Conservation (phyloP, 1,284 basidiomycete species). For the Ceratobasidium sp. region DNA sequence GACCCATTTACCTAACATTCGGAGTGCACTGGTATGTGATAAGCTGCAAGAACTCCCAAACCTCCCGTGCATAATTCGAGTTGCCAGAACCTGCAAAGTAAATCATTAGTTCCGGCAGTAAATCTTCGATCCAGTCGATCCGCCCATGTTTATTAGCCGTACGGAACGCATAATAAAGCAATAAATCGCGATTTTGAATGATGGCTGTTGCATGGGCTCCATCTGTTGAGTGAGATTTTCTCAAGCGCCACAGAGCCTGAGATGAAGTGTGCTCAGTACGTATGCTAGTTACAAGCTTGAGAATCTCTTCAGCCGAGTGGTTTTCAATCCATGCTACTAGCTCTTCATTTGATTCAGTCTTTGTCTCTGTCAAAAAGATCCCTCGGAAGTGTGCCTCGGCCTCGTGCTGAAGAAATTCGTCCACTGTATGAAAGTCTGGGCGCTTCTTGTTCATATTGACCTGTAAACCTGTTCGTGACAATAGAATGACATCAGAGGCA, state of each 20-base stretch:
- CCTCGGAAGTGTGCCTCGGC: background rate
- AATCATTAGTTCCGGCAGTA: background rate
- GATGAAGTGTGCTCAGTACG: background rate
- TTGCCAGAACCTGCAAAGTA: conserved; percentile 1
- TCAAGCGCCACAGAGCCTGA: background rate
- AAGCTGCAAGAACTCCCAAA: background rate
- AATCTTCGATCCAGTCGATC: background rate
- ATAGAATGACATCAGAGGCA: background rate
- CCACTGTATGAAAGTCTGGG: background rate
- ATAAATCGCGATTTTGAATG: background rate
- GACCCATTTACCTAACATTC: background rate
- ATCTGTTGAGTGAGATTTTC: background rate
- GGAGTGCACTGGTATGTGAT: background rate
- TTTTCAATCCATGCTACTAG: background rate
- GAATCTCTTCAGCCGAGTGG: background rate
- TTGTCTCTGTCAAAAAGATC: background rate
- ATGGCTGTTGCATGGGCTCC: background rate
- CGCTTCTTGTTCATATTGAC: background rate
- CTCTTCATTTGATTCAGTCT: background rate
- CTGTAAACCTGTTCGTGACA: background rate
- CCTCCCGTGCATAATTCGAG: conserved; percentile 2
- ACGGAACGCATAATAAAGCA: background rate
- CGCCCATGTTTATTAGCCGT: background rate
- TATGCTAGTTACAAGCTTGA: background rate
- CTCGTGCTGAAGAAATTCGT: background rate